Percentiles rank a stretch among this genome's conserved stretches.
Conservation (phyloP, 805 yeast species). For the Candida ovalis region DNA sequence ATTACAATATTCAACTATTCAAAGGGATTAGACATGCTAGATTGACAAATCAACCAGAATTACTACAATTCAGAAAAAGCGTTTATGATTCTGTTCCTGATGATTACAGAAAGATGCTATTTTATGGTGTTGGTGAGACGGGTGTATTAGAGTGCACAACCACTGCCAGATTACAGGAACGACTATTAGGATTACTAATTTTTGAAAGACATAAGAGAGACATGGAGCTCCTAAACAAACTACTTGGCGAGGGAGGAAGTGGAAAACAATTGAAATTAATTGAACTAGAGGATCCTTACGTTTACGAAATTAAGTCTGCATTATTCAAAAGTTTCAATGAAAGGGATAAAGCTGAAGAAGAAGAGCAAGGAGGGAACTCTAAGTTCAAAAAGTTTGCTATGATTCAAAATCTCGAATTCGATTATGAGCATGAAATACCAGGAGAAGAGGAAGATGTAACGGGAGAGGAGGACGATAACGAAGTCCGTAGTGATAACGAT, state of each 20-base stretch:
- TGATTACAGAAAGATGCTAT: conserved; percentile 21
- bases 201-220: conserved; percentile 36
- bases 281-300: conserved; percentile 25
- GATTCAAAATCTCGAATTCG: conserved; percentile 34
- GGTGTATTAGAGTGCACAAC: conserved; percentile 24
- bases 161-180: conserved; percentile 31
- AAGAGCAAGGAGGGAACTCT: not conserved
- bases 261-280: conserved; percentile 19
- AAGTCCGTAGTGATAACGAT: conserved; percentile 27
- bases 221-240: conserved; percentile 24
- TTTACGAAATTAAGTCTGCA: conserved; percentile 34
- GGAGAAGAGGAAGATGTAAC: conserved; percentile 23
- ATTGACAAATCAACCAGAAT: conserved; percentile 14
- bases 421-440: conserved; percentile 30
- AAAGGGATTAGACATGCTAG: conserved; percentile 28
- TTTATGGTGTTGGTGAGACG: conserved; percentile 18
- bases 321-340: conserved; percentile 21
- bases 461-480: conserved; percentile 23
- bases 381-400: conserved; percentile 32
- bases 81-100: conserved; percentile 21
- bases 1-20: conserved; percentile 35
- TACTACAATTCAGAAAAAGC: conserved; percentile 21
- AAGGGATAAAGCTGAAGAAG: conserved; percentile 11
- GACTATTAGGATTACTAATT: conserved; percentile 30
- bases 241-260: conserved; percentile 11